Evolutionary conservation across 495 filamentous ascomycete genomes (phyloP).

Genomic region (Aspergillus leporis): DNA sequence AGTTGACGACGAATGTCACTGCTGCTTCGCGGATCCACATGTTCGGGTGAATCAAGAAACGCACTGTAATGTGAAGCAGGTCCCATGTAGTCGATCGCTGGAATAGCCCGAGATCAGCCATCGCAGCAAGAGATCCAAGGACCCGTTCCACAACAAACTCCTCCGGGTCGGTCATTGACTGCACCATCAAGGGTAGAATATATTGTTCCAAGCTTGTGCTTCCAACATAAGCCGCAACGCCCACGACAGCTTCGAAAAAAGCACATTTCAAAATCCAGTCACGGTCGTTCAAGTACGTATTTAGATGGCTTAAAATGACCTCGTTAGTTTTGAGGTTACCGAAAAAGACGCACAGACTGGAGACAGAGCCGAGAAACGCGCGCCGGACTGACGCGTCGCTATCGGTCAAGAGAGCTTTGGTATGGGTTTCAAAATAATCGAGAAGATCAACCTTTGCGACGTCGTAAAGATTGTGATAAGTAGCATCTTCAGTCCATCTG

Average conservation of each 20-base stretch:
- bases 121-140: slow-evolving; percentile 81
- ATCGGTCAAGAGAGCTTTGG: slow-evolving; percentile 87
- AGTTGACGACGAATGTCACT: slow-evolving; percentile 75
- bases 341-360: slow-evolving; percentile 92
- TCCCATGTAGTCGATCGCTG: slow-evolving; percentile 85
- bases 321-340: slow-evolving; percentile 87
- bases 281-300: slow-evolving; percentile 94
- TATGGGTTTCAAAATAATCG: slow-evolving; percentile 79
- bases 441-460: slow-evolving; percentile 74
- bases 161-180: slow-evolving; percentile 93
- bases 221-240: slow-evolving; percentile 88
- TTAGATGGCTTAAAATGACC: slow-evolving; percentile 90
- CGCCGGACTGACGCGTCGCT: slow-evolving; percentile 82
- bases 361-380: slow-evolving; percentile 91
- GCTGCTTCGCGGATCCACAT: slow-evolving; percentile 92
- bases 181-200: slow-evolving; percentile 93
- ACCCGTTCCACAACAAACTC: slow-evolving; percentile 94
- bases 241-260: slow-evolving; percentile 93
- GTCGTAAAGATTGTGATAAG: slow-evolving; percentile 82
- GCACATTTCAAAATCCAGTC: slow-evolving; percentile 97
- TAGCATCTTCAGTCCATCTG: slow-evolving; percentile 67
- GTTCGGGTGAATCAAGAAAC: slow-evolving; percentile 92
- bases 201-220: slow-evolving; percentile 89
- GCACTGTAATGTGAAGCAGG: slow-evolving; percentile 72
- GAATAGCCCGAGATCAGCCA: slow-evolving; percentile 85